These are phyloP conservation scores for Tricholoma bakamatsutake DNA, from an alignment of 768 basidiomycete species.

Conservation along the genomic window DNA sequence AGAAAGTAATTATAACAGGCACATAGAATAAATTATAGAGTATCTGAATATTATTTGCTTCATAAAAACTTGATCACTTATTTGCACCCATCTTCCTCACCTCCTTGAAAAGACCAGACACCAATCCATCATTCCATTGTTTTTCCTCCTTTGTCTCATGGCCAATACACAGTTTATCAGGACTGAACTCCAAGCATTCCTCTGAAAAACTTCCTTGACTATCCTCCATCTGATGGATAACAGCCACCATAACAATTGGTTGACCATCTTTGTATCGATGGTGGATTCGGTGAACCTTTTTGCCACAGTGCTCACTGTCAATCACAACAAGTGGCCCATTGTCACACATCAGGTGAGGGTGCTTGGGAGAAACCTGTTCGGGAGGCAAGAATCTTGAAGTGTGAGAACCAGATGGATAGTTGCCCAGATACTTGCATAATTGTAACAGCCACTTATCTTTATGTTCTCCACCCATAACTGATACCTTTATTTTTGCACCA, in stretches of 20 bases:
- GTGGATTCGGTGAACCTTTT: not conserved
- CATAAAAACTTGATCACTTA: not conserved
- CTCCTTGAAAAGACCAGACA: not conserved
- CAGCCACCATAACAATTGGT: not conserved
- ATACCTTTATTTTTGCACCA: too few species aligned
- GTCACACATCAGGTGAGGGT: not conserved
- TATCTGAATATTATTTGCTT: not conserved
- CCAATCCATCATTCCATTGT: not conserved
- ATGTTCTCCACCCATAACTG: not conserved
- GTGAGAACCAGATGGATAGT: not conserved
- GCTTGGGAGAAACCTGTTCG: too few species aligned
- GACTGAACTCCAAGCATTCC: not conserved
- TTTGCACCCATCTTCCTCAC: not conserved
- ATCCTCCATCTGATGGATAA: not conserved
- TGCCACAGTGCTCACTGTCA: constrained; percentile 1
- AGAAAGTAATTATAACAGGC: not conserved
- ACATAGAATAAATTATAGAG: not conserved
- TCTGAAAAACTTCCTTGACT: not conserved
- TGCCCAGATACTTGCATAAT: not conserved
- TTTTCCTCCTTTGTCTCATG: not conserved
- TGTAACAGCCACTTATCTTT: not conserved
- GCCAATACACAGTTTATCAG: not conserved
- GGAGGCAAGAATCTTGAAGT: too few species aligned
- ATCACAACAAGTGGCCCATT: constrained; percentile 1
- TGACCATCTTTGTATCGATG: not conserved